These are phyloP conservation scores for Trametes cinnabarina DNA, from an alignment of 768 basidiomycete species.

Conservation along the genomic window DNA sequence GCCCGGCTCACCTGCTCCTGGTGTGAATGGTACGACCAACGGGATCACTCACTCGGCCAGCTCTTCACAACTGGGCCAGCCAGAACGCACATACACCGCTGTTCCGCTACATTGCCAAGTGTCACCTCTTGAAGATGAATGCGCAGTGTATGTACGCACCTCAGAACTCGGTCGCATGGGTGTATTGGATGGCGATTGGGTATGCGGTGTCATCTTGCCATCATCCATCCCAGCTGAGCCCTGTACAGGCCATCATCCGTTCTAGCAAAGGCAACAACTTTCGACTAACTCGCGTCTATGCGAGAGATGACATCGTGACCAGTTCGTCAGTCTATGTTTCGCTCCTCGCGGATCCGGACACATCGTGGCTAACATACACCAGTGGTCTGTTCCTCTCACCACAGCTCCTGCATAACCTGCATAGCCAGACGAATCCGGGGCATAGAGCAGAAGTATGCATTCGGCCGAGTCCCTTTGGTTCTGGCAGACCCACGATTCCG, in stretches of 20 bases:
- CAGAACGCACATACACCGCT: conserved; percentile 21
- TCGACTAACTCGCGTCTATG: conserved; percentile 59
- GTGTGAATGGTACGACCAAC: conserved; percentile 22
- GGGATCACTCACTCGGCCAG: conserved; percentile 20
- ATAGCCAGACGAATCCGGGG: neutral
- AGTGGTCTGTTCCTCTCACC: conserved; percentile 20
- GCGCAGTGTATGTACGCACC: conserved; percentile 60
- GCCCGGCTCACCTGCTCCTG: neutral
- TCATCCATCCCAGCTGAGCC: neutral
- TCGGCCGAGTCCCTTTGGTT: conserved; percentile 62
- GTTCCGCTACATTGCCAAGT: conserved; percentile 35
- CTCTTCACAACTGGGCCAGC: conserved; percentile 8
- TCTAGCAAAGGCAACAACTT: conserved; percentile 33
- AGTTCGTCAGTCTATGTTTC: conserved; percentile 4
- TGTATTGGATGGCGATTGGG: conserved; percentile 77
- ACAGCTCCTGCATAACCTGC: conserved; percentile 21
- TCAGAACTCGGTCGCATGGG: conserved; percentile 66
- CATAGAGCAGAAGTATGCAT: conserved; percentile 6
- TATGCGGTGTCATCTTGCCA: conserved; percentile 30
- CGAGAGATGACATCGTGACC: conserved; percentile 38
- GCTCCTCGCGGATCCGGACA: neutral
- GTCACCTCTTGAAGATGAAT: conserved; percentile 44
- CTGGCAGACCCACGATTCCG: conserved; percentile 58
- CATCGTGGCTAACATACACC: neutral
- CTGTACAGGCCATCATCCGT: conserved; percentile 51